Percentiles rank a stretch among this genome's conserved stretches.
Conservation (phyloP, 805 yeast genomes). For the Cyberlindnera petersonii region DNA sequence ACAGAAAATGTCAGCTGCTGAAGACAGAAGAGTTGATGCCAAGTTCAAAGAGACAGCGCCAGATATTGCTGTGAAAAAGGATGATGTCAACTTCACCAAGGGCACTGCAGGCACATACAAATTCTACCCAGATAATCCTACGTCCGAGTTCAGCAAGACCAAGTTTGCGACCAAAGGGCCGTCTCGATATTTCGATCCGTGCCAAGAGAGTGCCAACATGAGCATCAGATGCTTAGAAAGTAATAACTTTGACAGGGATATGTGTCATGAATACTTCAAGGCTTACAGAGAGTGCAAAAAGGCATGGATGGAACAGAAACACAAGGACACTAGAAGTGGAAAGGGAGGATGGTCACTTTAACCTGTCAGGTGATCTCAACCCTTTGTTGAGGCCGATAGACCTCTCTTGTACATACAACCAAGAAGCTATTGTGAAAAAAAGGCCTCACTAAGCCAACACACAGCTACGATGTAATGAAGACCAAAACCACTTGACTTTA, state of each 20-base stretch:
- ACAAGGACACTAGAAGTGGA: conserved; percentile 29
- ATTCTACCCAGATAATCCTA: conserved; percentile 87
- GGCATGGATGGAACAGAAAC: conserved; percentile 53
- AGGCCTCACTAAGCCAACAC: no score
- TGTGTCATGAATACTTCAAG: conserved; percentile 77
- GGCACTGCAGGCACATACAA: conserved; percentile 52
- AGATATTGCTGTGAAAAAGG: conserved; percentile 32
- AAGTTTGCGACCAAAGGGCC: conserved; percentile 73
- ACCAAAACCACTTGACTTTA: no score
- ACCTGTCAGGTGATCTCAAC: no score
- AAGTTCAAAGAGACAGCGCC: conserved; percentile 23
- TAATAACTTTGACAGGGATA: conserved; percentile 65
- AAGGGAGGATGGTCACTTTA: conserved; percentile 25
- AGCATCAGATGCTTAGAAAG: conserved; percentile 79
- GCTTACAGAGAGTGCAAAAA: conserved; percentile 92
- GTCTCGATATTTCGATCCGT: conserved; percentile 87
- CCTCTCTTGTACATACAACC: not conserved
- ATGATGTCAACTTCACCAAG: conserved; percentile 48
- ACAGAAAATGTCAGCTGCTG: conserved; percentile 10
- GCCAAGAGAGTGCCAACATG: conserved; percentile 85
- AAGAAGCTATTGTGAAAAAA: not conserved
- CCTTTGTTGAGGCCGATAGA: no score
- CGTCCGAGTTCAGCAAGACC: conserved; percentile 60
- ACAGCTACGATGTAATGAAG: no score
- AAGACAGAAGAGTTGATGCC: conserved; percentile 20